These are phyloP conservation scores for Adansonia madagascariensis DNA, from an alignment of 441 rosid genomes.

Conservation along the genomic window DNA sequence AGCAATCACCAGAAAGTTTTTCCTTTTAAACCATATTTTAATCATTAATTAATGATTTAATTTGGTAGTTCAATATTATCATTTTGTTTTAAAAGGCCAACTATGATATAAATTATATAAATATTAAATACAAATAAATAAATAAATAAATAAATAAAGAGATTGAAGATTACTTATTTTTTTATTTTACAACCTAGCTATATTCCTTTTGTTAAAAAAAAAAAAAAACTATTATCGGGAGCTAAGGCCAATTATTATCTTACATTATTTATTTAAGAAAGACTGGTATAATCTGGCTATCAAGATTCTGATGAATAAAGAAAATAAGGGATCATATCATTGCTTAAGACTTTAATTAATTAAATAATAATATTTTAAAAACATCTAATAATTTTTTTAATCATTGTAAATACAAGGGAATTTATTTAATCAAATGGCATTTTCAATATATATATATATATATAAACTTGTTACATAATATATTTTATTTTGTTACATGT, in stretches of 20 bases:
- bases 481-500: background rate
- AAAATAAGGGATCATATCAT: background rate
- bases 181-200: background rate
- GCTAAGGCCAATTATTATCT: background rate
- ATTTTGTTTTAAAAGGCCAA: background rate
- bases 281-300: background rate
- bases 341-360: constrained; percentile 6
- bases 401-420: background rate
- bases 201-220: background rate
- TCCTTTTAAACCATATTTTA: background rate
- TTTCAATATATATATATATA: background rate
- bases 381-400: background rate
- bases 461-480: too few relatives aligned
- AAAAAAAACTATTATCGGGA: background rate
- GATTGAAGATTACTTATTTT: background rate
- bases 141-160: background rate
- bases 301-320: background rate
- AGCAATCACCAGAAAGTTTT: background rate
- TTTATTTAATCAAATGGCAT: background rate
- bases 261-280: constrained; percentile 8
- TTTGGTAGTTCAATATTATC: background rate
- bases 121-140: too few relatives aligned
- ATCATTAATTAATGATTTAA: background rate
- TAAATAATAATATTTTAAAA: background rate
- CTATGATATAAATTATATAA: background rate